phyloP scores from a whole-genome alignment of 23 red algal genomes.

The Gracilariopsis chorda region DNA sequence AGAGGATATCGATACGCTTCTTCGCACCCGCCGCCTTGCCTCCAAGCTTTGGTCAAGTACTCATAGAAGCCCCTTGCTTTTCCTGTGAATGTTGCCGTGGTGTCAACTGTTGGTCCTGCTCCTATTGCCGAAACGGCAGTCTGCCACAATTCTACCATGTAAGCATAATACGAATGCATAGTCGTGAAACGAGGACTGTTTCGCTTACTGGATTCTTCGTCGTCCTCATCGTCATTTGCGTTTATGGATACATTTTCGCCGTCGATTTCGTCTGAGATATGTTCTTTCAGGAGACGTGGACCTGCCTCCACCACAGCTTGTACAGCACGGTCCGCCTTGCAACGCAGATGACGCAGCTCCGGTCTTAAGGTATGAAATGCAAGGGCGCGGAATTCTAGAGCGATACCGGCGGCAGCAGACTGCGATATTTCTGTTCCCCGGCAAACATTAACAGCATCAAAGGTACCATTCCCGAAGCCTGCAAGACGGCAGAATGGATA shows the following conservation, averaged over 20 bases:
- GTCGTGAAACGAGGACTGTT: neutral
- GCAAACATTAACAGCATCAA: slow-evolving; percentile 4
- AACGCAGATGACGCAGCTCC: slow-evolving; percentile 6
- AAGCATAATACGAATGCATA: slow-evolving; percentile 45
- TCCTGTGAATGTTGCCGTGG: slow-evolving; percentile 14
- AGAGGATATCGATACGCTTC: slow-evolving; percentile 34
- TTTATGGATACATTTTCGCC: neutral
- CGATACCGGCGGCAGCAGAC: slow-evolving; percentile 1
- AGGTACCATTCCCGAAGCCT: neutral
- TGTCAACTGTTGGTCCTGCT: slow-evolving; percentile 28
- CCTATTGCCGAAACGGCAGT: slow-evolving; percentile 15
- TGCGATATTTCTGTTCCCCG: neutral
- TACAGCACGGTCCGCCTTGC: slow-evolving; percentile 47
- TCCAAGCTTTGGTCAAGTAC: slow-evolving; percentile 73
- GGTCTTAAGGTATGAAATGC: slow-evolving; percentile 20
- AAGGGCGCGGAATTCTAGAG: slow-evolving; percentile 42
- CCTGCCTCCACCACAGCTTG: slow-evolving; percentile 46
- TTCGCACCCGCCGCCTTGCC: slow-evolving; percentile 60
- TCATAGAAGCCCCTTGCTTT: slow-evolving; percentile 61
- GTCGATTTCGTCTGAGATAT: slow-evolving; percentile 18
- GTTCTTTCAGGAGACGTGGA: slow-evolving; percentile 14
- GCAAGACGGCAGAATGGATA: slow-evolving; percentile 17
- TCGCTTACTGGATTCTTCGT: neutral
- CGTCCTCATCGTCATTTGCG: slow-evolving; percentile 3
- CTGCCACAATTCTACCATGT: slow-evolving; percentile 63